Conservation (phyloP, 2,329 filamentous ascomycete species). For the Trichoderma sp. region DNA sequence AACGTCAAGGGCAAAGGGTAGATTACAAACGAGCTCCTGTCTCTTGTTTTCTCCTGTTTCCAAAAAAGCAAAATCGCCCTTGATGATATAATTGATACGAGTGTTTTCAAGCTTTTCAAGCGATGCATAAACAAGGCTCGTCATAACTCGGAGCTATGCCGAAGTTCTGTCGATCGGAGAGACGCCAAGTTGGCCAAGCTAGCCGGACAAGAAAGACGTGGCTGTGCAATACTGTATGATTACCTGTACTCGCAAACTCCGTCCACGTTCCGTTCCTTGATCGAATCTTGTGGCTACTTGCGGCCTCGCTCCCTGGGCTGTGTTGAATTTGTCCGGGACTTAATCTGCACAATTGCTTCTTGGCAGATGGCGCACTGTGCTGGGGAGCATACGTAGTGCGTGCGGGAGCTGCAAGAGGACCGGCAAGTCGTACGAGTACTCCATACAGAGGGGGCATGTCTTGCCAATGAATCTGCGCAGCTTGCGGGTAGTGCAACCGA, state of each 20-base stretch:
- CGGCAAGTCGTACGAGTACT: neutral
- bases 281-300: neutral
- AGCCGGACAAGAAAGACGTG: neutral
- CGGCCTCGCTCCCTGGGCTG: neutral
- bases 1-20: neutral
- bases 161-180: neutral
- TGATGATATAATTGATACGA: neutral
- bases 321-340: neutral
- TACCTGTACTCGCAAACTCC: neutral
- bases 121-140: conserved; percentile 2
- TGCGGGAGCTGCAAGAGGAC: neutral
- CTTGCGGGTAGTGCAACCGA: neutral
- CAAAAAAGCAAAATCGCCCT: neutral
- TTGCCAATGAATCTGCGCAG: neutral
- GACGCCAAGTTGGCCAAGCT: neutral
- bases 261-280: neutral
- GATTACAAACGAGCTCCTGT: neutral
- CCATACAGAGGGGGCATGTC: neutral
- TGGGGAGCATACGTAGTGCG: neutral
- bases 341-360: neutral
- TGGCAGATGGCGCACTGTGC: neutral
- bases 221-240: neutral
- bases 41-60: neutral
- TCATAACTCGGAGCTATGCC: conserved; percentile 3
- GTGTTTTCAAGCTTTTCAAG: neutral